Evolutionary conservation across 768 basidiomycete species (phyloP).

Genomic region (Termitomyces sp.): DNA sequence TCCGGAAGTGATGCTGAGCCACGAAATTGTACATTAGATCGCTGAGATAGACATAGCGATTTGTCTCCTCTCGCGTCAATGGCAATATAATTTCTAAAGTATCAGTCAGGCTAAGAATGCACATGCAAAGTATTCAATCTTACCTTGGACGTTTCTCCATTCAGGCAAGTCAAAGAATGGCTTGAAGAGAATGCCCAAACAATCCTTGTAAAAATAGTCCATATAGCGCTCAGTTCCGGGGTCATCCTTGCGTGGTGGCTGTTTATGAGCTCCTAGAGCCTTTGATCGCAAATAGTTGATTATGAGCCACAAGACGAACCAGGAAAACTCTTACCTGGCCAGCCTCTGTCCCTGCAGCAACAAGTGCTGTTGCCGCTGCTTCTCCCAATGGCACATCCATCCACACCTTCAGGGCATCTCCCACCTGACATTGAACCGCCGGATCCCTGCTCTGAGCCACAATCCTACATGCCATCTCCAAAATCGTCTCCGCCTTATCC

Average conservation of each 20-base stretch:
- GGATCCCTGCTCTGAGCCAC: conserved; percentile 77
- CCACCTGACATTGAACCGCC: conserved; percentile 86
- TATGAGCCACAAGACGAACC: not conserved
- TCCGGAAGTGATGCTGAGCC: conserved; percentile 85
- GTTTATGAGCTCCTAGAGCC: conserved; percentile 33
- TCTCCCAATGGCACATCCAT: conserved; percentile 65
- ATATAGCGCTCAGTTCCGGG: conserved; percentile 84
- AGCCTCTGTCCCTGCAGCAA: conserved; percentile 27
- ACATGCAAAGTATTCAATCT: not conserved
- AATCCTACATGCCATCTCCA: conserved; percentile 70
- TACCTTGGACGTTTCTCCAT: conserved; percentile 36
- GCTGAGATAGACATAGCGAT: conserved; percentile 84
- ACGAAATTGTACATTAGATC: conserved; percentile 89
- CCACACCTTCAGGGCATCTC: conserved; percentile 79
- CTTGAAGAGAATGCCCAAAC: conserved; percentile 70
- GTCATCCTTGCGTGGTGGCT: conserved; percentile 65
- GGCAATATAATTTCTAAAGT: conserved; percentile 43
- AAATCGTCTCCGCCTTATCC: conserved; percentile 65
- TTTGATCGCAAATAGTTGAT: conserved; percentile 21
- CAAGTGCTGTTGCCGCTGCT: conserved; percentile 18
- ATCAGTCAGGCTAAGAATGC: not conserved
- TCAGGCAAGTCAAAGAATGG: conserved; percentile 75
- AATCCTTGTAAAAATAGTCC: conserved; percentile 90
- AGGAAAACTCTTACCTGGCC: conserved; percentile 18
- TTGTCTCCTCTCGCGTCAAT: conserved; percentile 68